Evolutionary conservation across 371 early-diverging fungal genomes (phyloP).

Genomic region (Mortierella sp.): DNA sequence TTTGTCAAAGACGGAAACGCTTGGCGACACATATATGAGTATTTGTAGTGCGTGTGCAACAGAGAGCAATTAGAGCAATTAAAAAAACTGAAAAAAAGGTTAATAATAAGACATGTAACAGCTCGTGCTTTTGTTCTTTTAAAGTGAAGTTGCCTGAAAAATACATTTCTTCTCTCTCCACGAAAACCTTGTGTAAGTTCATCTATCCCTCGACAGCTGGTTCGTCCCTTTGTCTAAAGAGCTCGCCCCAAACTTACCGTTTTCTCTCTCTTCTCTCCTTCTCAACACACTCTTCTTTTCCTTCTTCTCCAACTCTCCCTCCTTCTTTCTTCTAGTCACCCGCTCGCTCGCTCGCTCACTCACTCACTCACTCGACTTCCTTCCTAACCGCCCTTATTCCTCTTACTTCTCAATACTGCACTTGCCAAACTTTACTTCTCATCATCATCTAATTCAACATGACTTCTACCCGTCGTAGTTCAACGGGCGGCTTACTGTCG

Average conservation of each 20-base stretch:
- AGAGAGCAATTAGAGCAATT: neutral
- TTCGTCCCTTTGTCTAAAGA: neutral
- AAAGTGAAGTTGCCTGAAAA: neutral
- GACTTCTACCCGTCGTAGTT: constrained; percentile 24
- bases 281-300: neutral
- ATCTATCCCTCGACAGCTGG: neutral
- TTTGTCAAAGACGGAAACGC: too few species aligned
- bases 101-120: neutral
- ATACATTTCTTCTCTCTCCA: neutral
- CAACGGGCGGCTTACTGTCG: constrained; percentile 1
- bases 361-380: neutral
- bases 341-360: too few species aligned
- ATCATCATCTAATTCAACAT: constrained; percentile 4
- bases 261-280: neutral
- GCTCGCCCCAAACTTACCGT: neutral
- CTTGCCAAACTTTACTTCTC: neutral
- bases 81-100: neutral
- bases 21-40: too few species aligned
- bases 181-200: neutral
- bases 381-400: constrained; percentile 5
- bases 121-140: neutral
- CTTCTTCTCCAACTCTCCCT: neutral
- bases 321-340: neutral
- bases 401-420: neutral
- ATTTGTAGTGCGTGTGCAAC: too few species aligned